phyloP scores from a whole-genome alignment of 495 filamentous ascomycete species.

The Thermochaetoides thermophila region DNA sequence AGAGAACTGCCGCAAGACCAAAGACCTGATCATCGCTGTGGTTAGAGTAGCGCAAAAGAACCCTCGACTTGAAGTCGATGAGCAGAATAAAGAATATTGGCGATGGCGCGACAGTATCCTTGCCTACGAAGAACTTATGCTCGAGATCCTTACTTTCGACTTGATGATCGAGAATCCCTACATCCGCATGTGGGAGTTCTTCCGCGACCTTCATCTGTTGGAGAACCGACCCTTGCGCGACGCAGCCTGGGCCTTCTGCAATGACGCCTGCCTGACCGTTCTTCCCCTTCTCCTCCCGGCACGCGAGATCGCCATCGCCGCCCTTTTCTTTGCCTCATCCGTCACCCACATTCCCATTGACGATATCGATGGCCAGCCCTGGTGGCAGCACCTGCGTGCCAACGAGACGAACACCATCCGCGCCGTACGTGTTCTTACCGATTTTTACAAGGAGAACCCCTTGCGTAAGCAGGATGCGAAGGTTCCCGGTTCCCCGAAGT shows the following conservation, averaged over 20 bases:
- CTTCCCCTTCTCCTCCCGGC: slow-evolving; percentile 71
- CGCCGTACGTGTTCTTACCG: slow-evolving; percentile 56
- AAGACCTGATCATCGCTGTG: slow-evolving; percentile 80
- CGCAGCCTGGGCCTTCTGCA: slow-evolving; percentile 81
- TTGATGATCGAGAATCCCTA: slow-evolving; percentile 76
- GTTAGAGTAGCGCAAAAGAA: slow-evolving; percentile 93
- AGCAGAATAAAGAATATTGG: slow-evolving; percentile 95
- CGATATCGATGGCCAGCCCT: slow-evolving; percentile 63
- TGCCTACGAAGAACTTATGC: slow-evolving; percentile 74
- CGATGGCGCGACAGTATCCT: slow-evolving; percentile 88
- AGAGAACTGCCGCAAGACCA: slow-evolving; percentile 86
- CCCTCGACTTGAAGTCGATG: slow-evolving; percentile 69
- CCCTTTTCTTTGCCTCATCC: slow-evolving; percentile 70
- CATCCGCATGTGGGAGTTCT: slow-evolving; percentile 60
- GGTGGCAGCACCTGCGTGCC: slow-evolving; percentile 67
- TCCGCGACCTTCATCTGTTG: slow-evolving; percentile 50
- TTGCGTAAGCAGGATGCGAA: slow-evolving; percentile 29
- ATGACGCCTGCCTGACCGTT: slow-evolving; percentile 70
- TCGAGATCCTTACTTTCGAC: slow-evolving; percentile 91
- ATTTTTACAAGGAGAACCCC: slow-evolving; percentile 60
- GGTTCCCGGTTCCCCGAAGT: slow-evolving; percentile 28
- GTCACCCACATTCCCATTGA: slow-evolving; percentile 54
- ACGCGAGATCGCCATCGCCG: slow-evolving; percentile 66
- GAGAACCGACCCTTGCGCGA: slow-evolving; percentile 66
- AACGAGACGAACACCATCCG: slow-evolving; percentile 44